Base-by-base conservation (phyloP, 2,329 filamentous ascomycete genomes). In the Daldinia eschscholtzii region DNA sequence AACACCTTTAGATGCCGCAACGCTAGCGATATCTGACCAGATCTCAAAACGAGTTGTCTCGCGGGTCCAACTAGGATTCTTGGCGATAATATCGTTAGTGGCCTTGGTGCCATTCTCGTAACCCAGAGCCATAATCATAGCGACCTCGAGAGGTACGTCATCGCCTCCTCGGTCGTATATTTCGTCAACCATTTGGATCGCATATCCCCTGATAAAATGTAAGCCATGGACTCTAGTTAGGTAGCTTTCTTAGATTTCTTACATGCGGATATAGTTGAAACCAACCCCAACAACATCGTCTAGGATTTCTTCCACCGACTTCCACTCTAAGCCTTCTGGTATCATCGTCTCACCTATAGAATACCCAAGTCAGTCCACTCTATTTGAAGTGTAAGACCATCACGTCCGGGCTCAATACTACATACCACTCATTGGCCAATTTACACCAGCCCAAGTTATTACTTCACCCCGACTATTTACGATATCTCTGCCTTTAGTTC, bases 101-200 rank as follows among this genome's bases (percentile, higher is more conserved):
- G 86, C 79, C 2, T 75, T 76, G 0, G 83, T 83, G 1, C 85
- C 86, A 72, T 88, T 87, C 3, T 77, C 76, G 6, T 81, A 74
- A 0, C 86, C 86, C 48, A 83, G 78, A 42, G 80, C 81, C 18
- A 77, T 75, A 46, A 79, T 77, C 52, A 84, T 77, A n/a, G 81
- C 76, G 0, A 77, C 74, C 53, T 79, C 74, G 5, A 84, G 75
- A 3, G 79, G 75, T 0, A 83, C 78, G 67, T 84, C 82, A 10
- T 75, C 77, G 26, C 81, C 81, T 28, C 76, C 76, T 18, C 77
- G 76, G 23, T 81, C 79, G 63, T 80, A 79, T 56, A 83, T 79
- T 65, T 84, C 79, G 70, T 88, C 86, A 48, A 88, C 76, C 85
- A 88, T 87, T 70, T 88, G 81, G 65, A 85, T 87, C 0, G 86